These are phyloP conservation scores for Gynostemma pentaphyllum DNA, from an alignment of 306 rosid species.

Conservation along the genomic window DNA sequence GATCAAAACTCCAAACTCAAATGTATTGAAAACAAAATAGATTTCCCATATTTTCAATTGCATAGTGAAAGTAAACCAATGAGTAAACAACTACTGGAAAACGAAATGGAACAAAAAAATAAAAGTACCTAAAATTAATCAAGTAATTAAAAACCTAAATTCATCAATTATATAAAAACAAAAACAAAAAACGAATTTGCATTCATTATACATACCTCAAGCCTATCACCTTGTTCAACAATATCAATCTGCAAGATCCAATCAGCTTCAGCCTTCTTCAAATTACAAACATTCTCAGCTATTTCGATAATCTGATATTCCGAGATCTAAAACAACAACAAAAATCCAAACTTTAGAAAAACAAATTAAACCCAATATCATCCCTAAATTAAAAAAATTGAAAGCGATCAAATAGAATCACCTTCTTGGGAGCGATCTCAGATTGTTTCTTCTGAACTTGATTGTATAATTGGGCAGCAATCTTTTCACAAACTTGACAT, in stretches of 20 bases:
- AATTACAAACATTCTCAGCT: conserved; percentile 82
- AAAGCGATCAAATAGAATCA: conserved; percentile 11
- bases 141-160: background rate
- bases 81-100: background rate
- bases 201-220: conserved; percentile 49
- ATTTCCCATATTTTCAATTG: background rate
- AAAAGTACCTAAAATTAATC: background rate
- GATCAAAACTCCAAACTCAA: background rate
- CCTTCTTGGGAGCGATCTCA: conserved; percentile 84
- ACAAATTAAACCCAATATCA: conserved; percentile 6
- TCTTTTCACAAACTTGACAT: conserved; percentile 88
- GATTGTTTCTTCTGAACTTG: conserved; percentile 65
- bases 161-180: background rate
- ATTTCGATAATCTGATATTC: conserved; percentile 87
- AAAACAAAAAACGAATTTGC: conserved; percentile 1
- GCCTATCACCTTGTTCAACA: conserved; percentile 61
- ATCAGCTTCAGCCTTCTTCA: conserved; percentile 87
- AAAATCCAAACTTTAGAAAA: conserved; percentile 4
- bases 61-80: background rate
- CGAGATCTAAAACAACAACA: conserved; percentile 47
- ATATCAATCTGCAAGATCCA: conserved; percentile 85
- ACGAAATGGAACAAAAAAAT: background rate
- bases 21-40: background rate
- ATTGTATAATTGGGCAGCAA: conserved; percentile 55
- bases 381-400: conserved; percentile 4